These are phyloP conservation scores for Plasmodium coatneyi DNA, from an alignment of 169 alveolate species.

Conservation along the genomic window DNA sequence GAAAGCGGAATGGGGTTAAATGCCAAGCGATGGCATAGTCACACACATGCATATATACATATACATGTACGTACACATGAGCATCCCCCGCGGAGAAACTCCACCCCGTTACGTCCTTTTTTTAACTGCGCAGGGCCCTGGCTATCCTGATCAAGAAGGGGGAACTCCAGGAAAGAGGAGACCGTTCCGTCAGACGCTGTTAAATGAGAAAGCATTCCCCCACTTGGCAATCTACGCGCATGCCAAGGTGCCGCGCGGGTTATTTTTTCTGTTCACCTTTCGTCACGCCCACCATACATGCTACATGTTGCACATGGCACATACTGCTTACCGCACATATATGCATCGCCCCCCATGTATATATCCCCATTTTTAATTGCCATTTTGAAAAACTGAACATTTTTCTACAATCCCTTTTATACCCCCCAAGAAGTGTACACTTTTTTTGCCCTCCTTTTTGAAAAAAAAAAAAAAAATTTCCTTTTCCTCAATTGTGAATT, in stretches of 20 bases:
- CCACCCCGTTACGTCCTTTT: neutral
- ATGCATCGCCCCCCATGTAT: neutral
- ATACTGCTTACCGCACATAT: neutral
- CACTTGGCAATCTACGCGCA: neutral
- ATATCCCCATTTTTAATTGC: neutral
- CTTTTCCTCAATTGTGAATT: too few species aligned
- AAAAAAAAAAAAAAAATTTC: neutral
- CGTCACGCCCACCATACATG: neutral
- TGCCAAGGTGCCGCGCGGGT: neutral
- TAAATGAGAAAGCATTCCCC: neutral
- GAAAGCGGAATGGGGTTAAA: neutral
- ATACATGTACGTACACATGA: neutral
- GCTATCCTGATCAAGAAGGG: conserved; percentile 86
- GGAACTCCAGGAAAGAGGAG: conserved; percentile 89
- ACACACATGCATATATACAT: neutral
- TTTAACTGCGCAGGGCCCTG: conserved; percentile 80
- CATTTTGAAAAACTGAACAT: neutral
- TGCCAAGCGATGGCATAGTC: neutral
- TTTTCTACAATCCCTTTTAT: neutral
- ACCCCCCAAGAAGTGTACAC: neutral
- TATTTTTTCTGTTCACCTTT: conserved; percentile 15
- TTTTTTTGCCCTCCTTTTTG: neutral
- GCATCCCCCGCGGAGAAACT: neutral
- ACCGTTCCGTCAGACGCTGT: conserved; percentile 86
- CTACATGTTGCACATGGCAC: neutral